A percentile compares a stretch with the other conserved stretches of the same genome.
phyloP scores from a whole-genome alignment of 2,329 filamentous ascomycete genomes.

The Rutstroemia sp. region DNA sequence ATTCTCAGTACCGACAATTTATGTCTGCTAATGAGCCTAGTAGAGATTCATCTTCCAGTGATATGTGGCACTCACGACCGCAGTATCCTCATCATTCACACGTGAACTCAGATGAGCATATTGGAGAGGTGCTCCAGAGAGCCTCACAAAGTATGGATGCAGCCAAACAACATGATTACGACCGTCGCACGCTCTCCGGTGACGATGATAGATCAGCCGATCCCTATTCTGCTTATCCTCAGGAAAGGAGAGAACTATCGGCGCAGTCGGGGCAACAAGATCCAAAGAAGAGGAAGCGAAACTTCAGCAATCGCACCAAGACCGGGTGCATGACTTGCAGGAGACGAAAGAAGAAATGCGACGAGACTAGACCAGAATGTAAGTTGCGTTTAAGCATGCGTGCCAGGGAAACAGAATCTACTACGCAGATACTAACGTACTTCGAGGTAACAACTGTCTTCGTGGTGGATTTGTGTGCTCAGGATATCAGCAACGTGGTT shows the following conservation, averaged over 20 bases:
- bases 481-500: constrained; percentile 75
- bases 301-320: constrained; percentile 93
- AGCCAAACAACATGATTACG: constrained; percentile 31
- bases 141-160: constrained; percentile 35
- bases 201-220: constrained; percentile 32
- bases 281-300: constrained; percentile 64
- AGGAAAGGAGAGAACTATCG: constrained; percentile 25
- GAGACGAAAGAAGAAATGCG: constrained; percentile 93
- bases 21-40: constrained; percentile 18
- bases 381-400: constrained; percentile 35
- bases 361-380: constrained; percentile 91
- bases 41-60: constrained; percentile 16
- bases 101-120: constrained; percentile 39
- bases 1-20: constrained; percentile 22
- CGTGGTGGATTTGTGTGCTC: constrained; percentile 86
- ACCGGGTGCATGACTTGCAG: constrained; percentile 92
- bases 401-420: constrained; percentile 7
- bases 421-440: not conserved
- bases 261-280: constrained; percentile 53
- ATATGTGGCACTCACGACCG: constrained; percentile 23
- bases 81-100: constrained; percentile 38
- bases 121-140: constrained; percentile 44
- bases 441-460: constrained; percentile 74
- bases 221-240: constrained; percentile 30
- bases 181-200: constrained; percentile 30